phyloP scores from a whole-genome alignment of 495 filamentous ascomycete genomes.

The Acidiella bohemica region DNA sequence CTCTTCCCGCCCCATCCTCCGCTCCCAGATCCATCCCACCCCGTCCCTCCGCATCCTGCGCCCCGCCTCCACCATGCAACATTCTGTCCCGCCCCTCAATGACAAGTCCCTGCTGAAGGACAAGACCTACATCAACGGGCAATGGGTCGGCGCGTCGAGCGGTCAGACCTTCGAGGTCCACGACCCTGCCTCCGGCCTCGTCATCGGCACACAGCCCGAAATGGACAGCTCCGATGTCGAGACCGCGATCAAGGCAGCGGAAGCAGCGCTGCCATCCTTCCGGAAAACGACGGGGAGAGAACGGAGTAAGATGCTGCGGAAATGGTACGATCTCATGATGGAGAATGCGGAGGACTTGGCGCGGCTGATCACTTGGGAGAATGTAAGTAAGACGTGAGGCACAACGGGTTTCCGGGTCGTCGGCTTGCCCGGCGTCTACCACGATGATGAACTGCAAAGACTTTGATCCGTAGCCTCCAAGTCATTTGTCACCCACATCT shows the following conservation, averaged over 20 bases:
- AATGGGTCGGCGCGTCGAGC: constrained; percentile 33
- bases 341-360: constrained; percentile 82
- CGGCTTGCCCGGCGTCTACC: too few species aligned
- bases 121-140: constrained; percentile 30
- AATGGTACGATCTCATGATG: constrained; percentile 82
- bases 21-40: constrained; percentile 22
- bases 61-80: constrained; percentile 23
- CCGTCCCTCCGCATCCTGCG: constrained; percentile 21
- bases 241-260: constrained; percentile 63
- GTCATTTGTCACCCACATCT: too few species aligned
- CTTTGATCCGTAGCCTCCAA: too few species aligned
- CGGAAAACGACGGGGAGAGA: constrained; percentile 58
- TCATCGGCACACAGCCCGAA: constrained; percentile 75
- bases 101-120: constrained; percentile 32
- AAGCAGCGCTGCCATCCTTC: constrained; percentile 62
- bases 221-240: constrained; percentile 62
- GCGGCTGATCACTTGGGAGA: constrained; percentile 62
- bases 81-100: constrained; percentile 27
- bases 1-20: constrained; percentile 14
- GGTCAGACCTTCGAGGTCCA: constrained; percentile 34
- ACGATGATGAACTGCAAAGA: too few species aligned
- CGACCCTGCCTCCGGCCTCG: constrained; percentile 69
- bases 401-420: too few species aligned
- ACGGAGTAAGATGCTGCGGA: constrained; percentile 60
- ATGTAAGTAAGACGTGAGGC: constrained; percentile 25